phyloP scores from a whole-genome alignment of 2,329 filamentous ascomycete genomes.

The Sclerotinia glacialis region DNA sequence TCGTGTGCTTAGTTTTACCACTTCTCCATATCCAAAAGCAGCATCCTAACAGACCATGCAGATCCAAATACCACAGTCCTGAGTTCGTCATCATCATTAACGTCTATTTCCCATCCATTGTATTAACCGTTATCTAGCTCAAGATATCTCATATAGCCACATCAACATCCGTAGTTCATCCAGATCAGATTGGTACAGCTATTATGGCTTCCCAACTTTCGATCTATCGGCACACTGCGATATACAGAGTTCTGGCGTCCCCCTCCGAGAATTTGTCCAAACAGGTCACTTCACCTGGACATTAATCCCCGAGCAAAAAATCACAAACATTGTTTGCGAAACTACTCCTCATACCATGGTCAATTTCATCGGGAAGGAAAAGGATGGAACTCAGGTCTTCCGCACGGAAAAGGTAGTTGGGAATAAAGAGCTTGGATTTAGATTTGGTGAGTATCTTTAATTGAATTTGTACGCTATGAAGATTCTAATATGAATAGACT shows the following conservation, averaged over 20 bases:
- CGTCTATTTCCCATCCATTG: background rate
- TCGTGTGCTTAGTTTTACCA: background rate
- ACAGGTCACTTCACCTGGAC: constrained; percentile 13
- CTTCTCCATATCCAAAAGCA: too few species aligned
- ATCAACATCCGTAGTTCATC: constrained; percentile 12
- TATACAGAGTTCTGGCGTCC: constrained; percentile 5
- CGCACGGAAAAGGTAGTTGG: constrained; percentile 7
- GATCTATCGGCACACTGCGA: constrained; percentile 11
- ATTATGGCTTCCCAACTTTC: constrained; percentile 12
- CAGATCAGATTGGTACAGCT: constrained; percentile 8
- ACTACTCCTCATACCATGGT: constrained; percentile 5
- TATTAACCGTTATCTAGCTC: background rate
- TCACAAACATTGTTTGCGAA: constrained; percentile 15
- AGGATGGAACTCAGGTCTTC: background rate
- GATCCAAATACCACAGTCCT: background rate
- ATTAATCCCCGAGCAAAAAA: constrained; percentile 16
- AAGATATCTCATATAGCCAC: constrained; percentile 13
- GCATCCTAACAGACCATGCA: background rate
- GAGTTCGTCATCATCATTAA: background rate
- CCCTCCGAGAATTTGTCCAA: constrained; percentile 12
- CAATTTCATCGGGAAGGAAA: background rate
- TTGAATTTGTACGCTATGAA: background rate
- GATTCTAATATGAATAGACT: background rate
- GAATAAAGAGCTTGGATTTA: background rate
- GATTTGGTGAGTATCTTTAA: background rate